Conservation (phyloP, 1,284 basidiomycete species). For the Tilletia indica region DNA sequence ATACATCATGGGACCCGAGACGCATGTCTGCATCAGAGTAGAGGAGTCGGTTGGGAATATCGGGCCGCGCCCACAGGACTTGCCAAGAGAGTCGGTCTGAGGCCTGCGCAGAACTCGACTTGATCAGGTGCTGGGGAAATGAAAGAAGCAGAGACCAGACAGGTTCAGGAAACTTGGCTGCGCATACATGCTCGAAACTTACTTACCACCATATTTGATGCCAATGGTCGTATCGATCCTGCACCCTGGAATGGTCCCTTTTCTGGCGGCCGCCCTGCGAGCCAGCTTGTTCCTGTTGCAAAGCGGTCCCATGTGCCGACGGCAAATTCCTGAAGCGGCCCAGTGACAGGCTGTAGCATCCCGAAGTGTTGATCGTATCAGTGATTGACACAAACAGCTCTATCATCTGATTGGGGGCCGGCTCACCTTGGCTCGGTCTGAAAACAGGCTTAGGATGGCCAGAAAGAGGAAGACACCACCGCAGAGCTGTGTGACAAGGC, state of each 20-base stretch:
- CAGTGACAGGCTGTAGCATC: not conserved
- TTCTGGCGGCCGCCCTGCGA: not conserved
- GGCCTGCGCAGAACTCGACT: not conserved
- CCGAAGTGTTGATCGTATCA: not conserved
- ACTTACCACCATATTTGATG: not conserved
- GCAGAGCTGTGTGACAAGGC: not conserved
- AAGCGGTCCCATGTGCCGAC: slow-evolving; percentile 1
- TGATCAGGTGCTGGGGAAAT: not conserved
- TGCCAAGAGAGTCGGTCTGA: not conserved
- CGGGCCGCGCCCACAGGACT: not conserved
- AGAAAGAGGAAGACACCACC: not conserved
- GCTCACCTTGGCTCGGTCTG: not conserved
- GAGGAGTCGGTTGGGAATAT: not conserved
- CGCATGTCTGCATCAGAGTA: not conserved
- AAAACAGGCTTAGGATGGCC: not conserved
- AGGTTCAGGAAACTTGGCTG: not conserved
- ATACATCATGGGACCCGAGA: not conserved
- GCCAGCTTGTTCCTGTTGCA: not conserved
- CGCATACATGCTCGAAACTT: not conserved
- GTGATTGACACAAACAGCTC: not conserved
- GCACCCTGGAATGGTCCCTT: slow-evolving; percentile 4
- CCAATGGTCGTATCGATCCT: not conserved
- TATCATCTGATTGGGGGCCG: not conserved
- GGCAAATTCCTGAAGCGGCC: not conserved
- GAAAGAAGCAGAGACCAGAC: not conserved